Base-by-base conservation (phyloP, 179 eudicot species). In the Heliamphora pulchella region DNA sequence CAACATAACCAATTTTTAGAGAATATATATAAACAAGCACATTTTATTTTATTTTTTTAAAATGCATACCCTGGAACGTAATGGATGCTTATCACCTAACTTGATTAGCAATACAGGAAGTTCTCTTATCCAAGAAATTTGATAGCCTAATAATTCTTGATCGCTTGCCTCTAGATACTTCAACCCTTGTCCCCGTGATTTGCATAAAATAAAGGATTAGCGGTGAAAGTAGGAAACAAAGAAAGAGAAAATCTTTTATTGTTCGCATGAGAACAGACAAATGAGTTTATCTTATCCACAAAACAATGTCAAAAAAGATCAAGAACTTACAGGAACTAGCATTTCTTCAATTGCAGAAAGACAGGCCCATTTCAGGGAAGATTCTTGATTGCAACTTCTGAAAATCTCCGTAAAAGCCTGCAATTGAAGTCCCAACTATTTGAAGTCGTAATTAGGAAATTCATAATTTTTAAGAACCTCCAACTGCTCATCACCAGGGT, bases 381-480 rank as follows among this genome's bases (percentile, higher is more conserved):
- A 96, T 73, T 89, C 92, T 57, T 87, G 88, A 75, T 80, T 81
- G 80, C 92, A 91, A 78, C 81, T 84, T 82, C 64, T 83, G 85
- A 94, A 96, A 57, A 86, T 89, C 64, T 77, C 81, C 1, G 97
- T 92, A 83, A 94, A 96, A 80, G 90, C 97, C 98, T 96, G 97
- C 85, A 86, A 75, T n/a, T n/a, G n/a, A n/a, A 55, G 62, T 71
- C 41, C 8, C 57, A 74, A 59, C 53, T 4, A 73, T 57, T 44
- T 0, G 57, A 44, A 41, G 20, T 51, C n/a, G 66, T 1, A 44
- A 61, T 43, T 10, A 67, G 67, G 20, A 50, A 53, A 54, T 9
- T 18, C 20, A 7, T 20, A 62, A 6, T 51, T 51, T 39, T 54
- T 57, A 51, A n/a, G 14, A 43, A 46, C 54, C 46, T 59, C 41